A percentile compares a stretch with the other conserved stretches of the same genome.
Conservation (phyloP, 306 rosid genomes). For the Quercus berberidifolia region DNA sequence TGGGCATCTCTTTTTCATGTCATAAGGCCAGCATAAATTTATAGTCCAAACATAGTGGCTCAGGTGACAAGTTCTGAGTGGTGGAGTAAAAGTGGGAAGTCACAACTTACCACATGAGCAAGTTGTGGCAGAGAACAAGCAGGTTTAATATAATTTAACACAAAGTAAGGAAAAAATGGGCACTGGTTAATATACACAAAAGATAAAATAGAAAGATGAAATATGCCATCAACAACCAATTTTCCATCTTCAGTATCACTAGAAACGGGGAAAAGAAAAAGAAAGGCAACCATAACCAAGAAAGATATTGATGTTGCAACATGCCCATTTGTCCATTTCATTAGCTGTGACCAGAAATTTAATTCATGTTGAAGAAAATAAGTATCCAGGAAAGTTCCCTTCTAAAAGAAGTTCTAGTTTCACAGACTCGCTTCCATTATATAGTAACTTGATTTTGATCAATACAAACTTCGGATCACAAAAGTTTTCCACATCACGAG, state of each 20-base stretch:
- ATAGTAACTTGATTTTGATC: neutral
- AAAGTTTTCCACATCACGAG: neutral
- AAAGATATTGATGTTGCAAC: conserved; percentile 1
- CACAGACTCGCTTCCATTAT: neutral
- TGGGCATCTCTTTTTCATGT: too few relatives aligned
- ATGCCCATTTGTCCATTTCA: neutral
- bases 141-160: conserved; percentile 13
- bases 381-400: neutral
- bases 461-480: neutral
- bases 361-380: neutral
- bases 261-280: neutral
- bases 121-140: conserved; percentile 28
- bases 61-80: too few relatives aligned
- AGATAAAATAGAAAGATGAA: neutral
- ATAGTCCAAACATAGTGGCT: too few relatives aligned
- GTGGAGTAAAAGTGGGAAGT: too few relatives aligned
- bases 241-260: conserved; percentile 2
- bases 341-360: neutral
- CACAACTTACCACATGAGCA: too few relatives aligned
- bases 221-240: neutral
- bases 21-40: too few relatives aligned
- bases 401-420: neutral
- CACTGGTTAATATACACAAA: neutral
- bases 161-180: conserved; percentile 3
- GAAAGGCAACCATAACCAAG: neutral